A percentile compares a stretch with the other conserved stretches of the same genome.
Evolutionary conservation across 2,329 filamentous ascomycete species (phyloP).

Genomic region (Scytalidium lignicola): DNA sequence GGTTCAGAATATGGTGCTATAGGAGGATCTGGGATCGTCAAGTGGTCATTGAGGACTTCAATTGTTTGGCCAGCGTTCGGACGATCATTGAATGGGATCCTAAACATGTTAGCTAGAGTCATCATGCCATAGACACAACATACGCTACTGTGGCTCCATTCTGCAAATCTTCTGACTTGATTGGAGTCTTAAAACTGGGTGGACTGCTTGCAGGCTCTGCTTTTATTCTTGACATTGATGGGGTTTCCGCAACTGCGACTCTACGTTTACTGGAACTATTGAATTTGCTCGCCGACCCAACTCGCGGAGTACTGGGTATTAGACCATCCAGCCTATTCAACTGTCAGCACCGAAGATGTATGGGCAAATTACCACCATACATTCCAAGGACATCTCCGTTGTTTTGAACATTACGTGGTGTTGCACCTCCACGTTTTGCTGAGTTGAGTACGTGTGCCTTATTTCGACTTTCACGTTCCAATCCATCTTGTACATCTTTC

Average conservation of each 20-base stretch:
- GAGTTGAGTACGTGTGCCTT: constrained; percentile 59
- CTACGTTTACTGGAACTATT: constrained; percentile 22
- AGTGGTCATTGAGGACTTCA: constrained; percentile 76
- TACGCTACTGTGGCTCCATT: constrained; percentile 15
- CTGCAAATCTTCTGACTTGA: constrained; percentile 15
- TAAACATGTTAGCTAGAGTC: constrained; percentile 1
- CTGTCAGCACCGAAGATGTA: constrained; percentile 16
- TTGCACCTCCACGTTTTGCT: constrained; percentile 57
- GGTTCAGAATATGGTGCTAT: constrained; percentile 68
- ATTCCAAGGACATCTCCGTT: constrained; percentile 76
- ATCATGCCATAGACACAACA: constrained; percentile 2
- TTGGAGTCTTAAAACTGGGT: constrained; percentile 38
- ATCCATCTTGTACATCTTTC: constrained; percentile 74
- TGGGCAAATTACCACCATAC: constrained; percentile 37
- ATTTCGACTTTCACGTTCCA: constrained; percentile 71
- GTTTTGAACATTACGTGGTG: constrained; percentile 52
- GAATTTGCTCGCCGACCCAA: constrained; percentile 18
- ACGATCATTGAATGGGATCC: constrained; percentile 68
- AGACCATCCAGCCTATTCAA: constrained; percentile 57
- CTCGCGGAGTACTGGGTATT: constrained; percentile 55
- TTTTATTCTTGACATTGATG: constrained; percentile 42
- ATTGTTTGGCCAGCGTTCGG: constrained; percentile 74
- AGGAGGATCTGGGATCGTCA: constrained; percentile 62
- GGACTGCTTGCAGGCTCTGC: constrained; percentile 39
- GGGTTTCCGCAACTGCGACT: constrained; percentile 36